A percentile compares a stretch with the other conserved stretches of the same genome.
phyloP scores from a whole-genome alignment of 2,329 filamentous ascomycete species.

The Cercospora citrullina region DNA sequence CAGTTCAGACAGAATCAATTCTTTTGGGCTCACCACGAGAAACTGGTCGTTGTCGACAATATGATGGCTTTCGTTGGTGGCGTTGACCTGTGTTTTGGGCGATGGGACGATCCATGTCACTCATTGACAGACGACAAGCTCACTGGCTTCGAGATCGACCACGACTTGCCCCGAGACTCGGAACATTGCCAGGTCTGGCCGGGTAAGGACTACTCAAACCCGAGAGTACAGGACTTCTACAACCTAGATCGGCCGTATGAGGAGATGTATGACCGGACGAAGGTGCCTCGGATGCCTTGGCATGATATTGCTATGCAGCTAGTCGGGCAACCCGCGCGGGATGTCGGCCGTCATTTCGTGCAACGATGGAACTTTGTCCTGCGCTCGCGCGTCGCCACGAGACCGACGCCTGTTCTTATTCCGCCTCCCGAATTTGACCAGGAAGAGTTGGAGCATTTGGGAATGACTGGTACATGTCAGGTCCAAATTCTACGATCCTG shows the following conservation, averaged over 20 bases:
- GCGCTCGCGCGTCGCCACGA: constrained; percentile 85
- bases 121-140: constrained; percentile 88
- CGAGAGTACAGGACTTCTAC: constrained; percentile 92
- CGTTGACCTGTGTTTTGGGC: constrained; percentile 92
- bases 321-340: constrained; percentile 89
- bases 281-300: constrained; percentile 94
- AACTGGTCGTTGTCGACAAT: constrained; percentile 95
- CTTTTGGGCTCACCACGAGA: constrained; percentile 99
- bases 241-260: constrained; percentile 91
- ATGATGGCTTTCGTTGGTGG: constrained; percentile 94
- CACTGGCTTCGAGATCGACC: constrained; percentile 81
- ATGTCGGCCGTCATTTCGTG: constrained; percentile 92
- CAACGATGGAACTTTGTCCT: constrained; percentile 98
- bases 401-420: constrained; percentile 88
- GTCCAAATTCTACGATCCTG: constrained; percentile 93
- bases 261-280: constrained; percentile 94
- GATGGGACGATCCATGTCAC: constrained; percentile 96
- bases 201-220: constrained; percentile 97
- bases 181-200: constrained; percentile 96
- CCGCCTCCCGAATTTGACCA: constrained; percentile 89
- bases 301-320: constrained; percentile 98
- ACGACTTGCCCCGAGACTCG: constrained; percentile 75
- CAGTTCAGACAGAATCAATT: constrained; percentile 99
- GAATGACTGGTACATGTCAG: constrained; percentile 90
- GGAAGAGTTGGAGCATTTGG: constrained; percentile 81